phyloP scores from a whole-genome alignment of 176 grass and related monocot species.

The Musa beccarii region DNA sequence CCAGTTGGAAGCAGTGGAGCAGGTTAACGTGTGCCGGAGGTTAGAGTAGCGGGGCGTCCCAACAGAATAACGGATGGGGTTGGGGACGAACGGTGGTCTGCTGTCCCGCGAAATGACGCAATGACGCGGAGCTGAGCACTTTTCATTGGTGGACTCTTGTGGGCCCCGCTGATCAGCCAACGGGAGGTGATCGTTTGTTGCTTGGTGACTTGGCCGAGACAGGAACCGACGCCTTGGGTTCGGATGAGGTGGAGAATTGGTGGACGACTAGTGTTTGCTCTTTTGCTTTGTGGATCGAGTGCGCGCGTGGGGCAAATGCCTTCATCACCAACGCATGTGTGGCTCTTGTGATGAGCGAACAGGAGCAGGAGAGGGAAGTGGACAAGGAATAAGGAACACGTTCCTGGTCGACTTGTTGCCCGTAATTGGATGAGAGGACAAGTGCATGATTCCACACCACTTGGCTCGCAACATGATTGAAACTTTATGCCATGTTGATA shows the following conservation, averaged over 20 bases:
- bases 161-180: background rate
- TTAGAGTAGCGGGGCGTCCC: background rate
- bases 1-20: background rate
- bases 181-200: background rate
- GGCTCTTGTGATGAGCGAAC: background rate
- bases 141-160: no score
- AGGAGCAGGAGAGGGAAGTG: background rate
- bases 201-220: background rate
- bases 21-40: slow-evolving; percentile 1
- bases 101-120: background rate
- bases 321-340: background rate
- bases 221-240: background rate
- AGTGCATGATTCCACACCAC: background rate
- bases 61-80: background rate
- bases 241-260: background rate
- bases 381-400: background rate
- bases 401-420: background rate
- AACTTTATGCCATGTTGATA: background rate
- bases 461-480: background rate
- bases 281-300: background rate
- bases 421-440: background rate
- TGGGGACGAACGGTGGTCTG: background rate
- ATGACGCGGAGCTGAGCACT: background rate
- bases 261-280: background rate
- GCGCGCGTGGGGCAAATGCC: background rate